phyloP scores from a whole-genome alignment of 2,329 filamentous ascomycete species.

The Dactylellina parvicollis region DNA sequence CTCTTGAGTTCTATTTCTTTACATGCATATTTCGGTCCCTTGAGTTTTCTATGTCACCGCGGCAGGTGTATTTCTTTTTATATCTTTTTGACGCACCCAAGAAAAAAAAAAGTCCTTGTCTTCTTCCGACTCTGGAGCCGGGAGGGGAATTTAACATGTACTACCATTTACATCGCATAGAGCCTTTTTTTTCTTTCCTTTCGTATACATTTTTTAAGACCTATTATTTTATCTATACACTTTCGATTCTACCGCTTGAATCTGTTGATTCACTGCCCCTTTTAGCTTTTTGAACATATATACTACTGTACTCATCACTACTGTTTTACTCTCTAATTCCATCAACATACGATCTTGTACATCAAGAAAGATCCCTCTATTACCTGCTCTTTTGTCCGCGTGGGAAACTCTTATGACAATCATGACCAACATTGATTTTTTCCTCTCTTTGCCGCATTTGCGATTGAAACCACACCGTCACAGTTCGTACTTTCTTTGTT shows the following conservation, averaged over 20 bases:
- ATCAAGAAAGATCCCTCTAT: constrained; percentile 9
- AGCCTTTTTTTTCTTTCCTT: neutral
- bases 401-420: constrained; percentile 30
- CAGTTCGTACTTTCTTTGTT: neutral
- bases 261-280: neutral
- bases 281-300: no score
- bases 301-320: no score
- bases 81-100: neutral
- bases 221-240: neutral
- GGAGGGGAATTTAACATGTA: neutral
- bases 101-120: neutral
- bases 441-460: neutral
- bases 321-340: neutral
- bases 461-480: neutral
- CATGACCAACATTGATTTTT: constrained; percentile 21
- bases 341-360: constrained; percentile 3
- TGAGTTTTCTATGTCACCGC: neutral
- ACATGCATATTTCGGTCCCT: constrained; percentile 8
- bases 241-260: neutral
- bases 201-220: neutral
- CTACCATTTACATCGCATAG: neutral
- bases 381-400: constrained; percentile 22
- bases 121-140: constrained; percentile 4
- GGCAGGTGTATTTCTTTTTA: constrained; percentile 8
- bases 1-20: neutral